Evolutionary conservation across 148 eudicot species (phyloP), one percentile per base, ranked within the genome.

Genomic region (Rhododendron kiyosumense): DNA sequence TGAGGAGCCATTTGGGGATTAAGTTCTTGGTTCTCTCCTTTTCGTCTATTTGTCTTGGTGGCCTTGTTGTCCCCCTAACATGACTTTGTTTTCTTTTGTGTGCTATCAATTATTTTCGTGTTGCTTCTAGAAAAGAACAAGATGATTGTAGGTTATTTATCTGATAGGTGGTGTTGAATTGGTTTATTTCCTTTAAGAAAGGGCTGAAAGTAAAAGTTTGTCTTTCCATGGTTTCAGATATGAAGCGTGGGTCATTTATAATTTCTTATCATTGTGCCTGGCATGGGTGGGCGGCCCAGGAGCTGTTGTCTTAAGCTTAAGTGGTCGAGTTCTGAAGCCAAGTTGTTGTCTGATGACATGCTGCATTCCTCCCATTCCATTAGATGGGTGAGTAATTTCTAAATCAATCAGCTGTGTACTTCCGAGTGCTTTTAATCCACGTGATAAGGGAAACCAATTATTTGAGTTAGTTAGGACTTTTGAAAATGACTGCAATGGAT

Each of bases 211-310:
- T 34, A 75, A 36, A 18, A 7, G 12, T 30, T 71, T 71, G 18
- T 71, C 76, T 30, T 71, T 71, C 76, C 9, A 0, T 36, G 87
- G 81, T 87, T 90, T 63, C 94, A 96, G 99, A 92, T 96, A 96
- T 86, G 99, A 96, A 90, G 99, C 99, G 41, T 96, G 99, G 99
- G 99, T 96, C 73, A 96, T 96, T 76, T 96, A 96, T 88, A 96
- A 96, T 89, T 96, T 96, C 87, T 89, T 96, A 54, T 93, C 99
- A 38, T 86, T 96, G 88, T 96, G 99, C 92, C 90, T 96, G 88
- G 99, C 95, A 69, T 96, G 99, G 98, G 99, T 96, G n/a, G 99
- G 99, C 83, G 99, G 99, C 79, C 98, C 99, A 20, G 98, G 99
- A 77, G 95, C 99, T 87, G 98, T 96, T 85, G 99, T 96, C 84